These are phyloP conservation scores for Russula sp. DNA, from an alignment of 768 basidiomycete species.

Conservation along the genomic window DNA sequence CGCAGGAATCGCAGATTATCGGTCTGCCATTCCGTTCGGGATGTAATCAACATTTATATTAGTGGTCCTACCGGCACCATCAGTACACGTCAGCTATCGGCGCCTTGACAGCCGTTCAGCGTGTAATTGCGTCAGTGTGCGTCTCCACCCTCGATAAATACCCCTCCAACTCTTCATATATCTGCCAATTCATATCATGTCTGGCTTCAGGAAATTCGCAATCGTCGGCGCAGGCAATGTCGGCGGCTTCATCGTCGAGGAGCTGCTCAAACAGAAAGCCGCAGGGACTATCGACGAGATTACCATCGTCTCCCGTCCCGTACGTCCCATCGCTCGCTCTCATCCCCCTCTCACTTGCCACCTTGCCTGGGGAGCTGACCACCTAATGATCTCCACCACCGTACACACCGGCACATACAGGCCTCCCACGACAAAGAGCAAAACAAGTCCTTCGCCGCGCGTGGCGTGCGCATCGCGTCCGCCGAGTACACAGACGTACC, in stretches of 20 bases:
- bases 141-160: background rate
- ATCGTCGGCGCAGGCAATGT: slow-evolving; percentile 20
- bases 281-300: slow-evolving; percentile 12
- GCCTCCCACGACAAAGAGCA: slow-evolving; percentile 6
- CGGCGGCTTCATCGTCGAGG: slow-evolving; percentile 18
- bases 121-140: background rate
- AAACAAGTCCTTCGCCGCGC: slow-evolving; percentile 5
- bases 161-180: background rate
- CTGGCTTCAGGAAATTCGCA: slow-evolving; percentile 16
- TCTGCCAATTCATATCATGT: slow-evolving; percentile 3
- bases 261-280: slow-evolving; percentile 19
- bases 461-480: slow-evolving; percentile 12
- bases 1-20: slow-evolving; percentile 2
- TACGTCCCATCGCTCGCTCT: background rate
- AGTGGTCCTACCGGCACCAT: no score
- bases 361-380: background rate
- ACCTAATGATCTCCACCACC: background rate
- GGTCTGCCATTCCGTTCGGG: background rate
- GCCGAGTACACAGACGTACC: slow-evolving; percentile 11
- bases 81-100: background rate
- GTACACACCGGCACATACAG: background rate
- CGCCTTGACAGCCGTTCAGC: background rate
- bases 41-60: background rate
- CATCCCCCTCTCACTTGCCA: background rate
- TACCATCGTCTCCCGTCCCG: slow-evolving; percentile 17